phyloP scores from a whole-genome alignment of 495 filamentous ascomycete species.

The Hypoxylon fuscum region DNA sequence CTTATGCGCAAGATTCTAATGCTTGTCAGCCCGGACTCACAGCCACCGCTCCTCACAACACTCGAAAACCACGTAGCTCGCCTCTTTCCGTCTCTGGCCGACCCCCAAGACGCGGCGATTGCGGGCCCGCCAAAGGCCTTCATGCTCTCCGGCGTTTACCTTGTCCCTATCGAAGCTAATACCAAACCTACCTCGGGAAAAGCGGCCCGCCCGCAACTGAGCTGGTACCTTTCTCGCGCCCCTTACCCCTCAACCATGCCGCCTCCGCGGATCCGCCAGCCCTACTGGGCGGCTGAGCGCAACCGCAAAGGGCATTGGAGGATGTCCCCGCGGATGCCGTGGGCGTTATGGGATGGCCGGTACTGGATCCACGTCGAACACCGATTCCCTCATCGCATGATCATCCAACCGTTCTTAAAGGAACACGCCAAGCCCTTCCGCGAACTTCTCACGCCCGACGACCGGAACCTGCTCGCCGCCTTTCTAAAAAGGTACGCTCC shows the following conservation, averaged over 20 bases:
- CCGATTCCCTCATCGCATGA: conserved; percentile 46
- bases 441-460: conserved; percentile 41
- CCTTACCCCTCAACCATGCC: conserved; percentile 45
- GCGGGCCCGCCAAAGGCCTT: conserved; percentile 53
- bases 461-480: conserved; percentile 38
- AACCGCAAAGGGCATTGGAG: conserved; percentile 7
- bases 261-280: conserved; percentile 20
- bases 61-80: conserved; percentile 48
- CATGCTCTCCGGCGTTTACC: conserved; percentile 62
- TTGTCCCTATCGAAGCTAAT: conserved; percentile 53
- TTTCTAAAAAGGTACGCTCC: conserved; percentile 57
- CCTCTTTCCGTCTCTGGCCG: conserved; percentile 48
- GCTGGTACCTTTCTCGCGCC: conserved; percentile 54
- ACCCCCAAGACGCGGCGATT: conserved; percentile 4
- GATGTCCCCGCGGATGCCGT: conserved; percentile 44
- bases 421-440: conserved; percentile 59
- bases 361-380: conserved; percentile 78
- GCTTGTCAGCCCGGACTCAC: conserved; percentile 51
- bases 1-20: conserved; percentile 50
- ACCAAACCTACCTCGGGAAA: not conserved
- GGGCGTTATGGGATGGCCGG: conserved; percentile 78
- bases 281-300: conserved; percentile 11
- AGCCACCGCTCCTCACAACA: conserved; percentile 39
- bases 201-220: conserved; percentile 14
- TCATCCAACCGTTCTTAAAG: conserved; percentile 60